Percentiles rank a stretch among this genome's conserved stretches.
Evolutionary conservation across 1,284 basidiomycete genomes (phyloP).

Genomic region (Rhodotorula sp.): DNA sequence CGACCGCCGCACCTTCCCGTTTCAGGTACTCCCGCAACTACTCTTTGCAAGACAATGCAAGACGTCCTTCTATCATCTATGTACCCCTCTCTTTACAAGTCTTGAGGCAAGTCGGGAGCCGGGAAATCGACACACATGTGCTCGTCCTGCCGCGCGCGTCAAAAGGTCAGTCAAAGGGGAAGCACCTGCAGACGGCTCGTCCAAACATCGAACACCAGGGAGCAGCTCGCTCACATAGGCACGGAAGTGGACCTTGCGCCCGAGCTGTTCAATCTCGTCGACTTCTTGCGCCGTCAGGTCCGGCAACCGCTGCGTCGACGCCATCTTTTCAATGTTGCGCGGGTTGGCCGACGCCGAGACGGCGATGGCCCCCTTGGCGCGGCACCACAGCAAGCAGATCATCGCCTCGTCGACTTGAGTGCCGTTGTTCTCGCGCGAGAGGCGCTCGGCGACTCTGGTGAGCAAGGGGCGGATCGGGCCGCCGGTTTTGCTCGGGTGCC

Average conservation of each 20-base stretch:
- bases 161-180: background rate
- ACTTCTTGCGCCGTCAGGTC: conserved; percentile 64
- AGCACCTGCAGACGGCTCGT: no score
- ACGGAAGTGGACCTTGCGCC: conserved; percentile 61
- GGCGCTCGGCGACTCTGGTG: conserved; percentile 54
- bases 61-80: background rate
- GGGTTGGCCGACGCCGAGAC: conserved; percentile 76
- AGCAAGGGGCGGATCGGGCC: conserved; percentile 60
- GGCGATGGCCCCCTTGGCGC: conserved; percentile 59
- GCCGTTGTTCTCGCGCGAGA: conserved; percentile 48
- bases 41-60: background rate
- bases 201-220: background rate
- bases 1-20: background rate
- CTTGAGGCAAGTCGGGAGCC: conserved; percentile 22
- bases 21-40: background rate
- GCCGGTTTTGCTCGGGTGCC: conserved; percentile 51
- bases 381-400: conserved; percentile 62
- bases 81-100: background rate
- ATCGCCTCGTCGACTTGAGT: conserved; percentile 58
- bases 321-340: conserved; percentile 65
- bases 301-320: conserved; percentile 59
- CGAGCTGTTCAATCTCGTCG: conserved; percentile 60
- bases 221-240: conserved; percentile 40
- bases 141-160: conserved; percentile 14
- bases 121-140: conserved; percentile 39